phyloP scores from a whole-genome alignment of 1,284 basidiomycete genomes.

The Xerocomus nothofagi region DNA sequence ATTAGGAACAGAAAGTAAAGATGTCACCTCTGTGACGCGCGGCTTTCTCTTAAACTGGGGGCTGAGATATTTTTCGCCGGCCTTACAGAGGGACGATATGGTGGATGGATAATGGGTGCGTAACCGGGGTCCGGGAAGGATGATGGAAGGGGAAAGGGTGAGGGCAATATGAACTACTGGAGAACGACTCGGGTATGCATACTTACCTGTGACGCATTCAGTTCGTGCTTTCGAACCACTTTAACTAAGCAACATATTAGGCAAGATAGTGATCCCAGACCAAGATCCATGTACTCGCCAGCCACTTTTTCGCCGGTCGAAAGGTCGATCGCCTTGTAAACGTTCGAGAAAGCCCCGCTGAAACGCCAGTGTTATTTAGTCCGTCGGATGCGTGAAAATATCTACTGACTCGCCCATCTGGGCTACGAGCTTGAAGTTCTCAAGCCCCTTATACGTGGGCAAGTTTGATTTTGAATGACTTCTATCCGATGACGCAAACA shows the following conservation, averaged over 20 bases:
- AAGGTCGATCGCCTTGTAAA: conserved; percentile 90
- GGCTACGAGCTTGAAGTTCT: conserved; percentile 77
- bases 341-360: conserved; percentile 97
- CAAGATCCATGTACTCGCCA: conserved; percentile 47
- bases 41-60: conserved; percentile 93
- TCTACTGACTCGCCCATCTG: conserved; percentile 94
- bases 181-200: conserved; percentile 10
- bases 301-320: conserved; percentile 83
- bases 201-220: conserved; percentile 95
- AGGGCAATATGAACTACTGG: conserved; percentile 38
- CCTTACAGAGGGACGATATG: conserved; percentile 51
- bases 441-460: conserved; percentile 83
- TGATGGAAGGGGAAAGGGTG: conserved; percentile 1
- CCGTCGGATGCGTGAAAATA: background rate
- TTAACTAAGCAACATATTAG: conserved; percentile 62
- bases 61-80: conserved; percentile 90
- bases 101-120: conserved; percentile 19
- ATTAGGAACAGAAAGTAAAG: conserved; percentile 32
- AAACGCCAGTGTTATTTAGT: conserved; percentile 8
- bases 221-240: conserved; percentile 95
- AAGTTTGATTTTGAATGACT: conserved; percentile 73
- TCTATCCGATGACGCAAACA: conserved; percentile 74
- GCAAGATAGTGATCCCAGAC: background rate
- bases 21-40: conserved; percentile 90
- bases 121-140: conserved; percentile 15